Conservation (phyloP, 1,139 yeast species). For the Chernovozyma sophiae-reginae region DNA sequence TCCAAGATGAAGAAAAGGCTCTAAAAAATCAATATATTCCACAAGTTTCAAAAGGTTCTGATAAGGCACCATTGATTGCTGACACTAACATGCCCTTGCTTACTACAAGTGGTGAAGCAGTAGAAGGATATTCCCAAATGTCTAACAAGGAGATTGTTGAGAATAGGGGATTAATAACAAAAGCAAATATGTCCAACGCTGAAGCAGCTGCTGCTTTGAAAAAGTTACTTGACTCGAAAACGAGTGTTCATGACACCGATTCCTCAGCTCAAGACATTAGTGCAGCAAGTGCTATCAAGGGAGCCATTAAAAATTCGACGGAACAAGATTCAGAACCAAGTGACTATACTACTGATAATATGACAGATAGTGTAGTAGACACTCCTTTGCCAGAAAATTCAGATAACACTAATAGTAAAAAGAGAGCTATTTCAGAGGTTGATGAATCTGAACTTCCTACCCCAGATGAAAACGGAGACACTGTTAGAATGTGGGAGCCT, state of each 20-base stretch:
- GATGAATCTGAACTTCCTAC: slow-evolving; percentile 10
- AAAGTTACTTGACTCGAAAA: slow-evolving; percentile 30
- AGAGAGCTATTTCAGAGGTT: slow-evolving; percentile 16
- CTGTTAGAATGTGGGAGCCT: slow-evolving; percentile 74
- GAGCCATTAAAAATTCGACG: slow-evolving; percentile 11
- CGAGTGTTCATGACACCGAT: slow-evolving; percentile 10
- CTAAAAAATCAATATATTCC: slow-evolving; percentile 31
- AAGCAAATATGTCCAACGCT: slow-evolving; percentile 72
- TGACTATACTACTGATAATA: slow-evolving; percentile 8
- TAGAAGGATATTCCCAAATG: slow-evolving; percentile 60
- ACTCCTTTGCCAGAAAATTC: slow-evolving; percentile 5
- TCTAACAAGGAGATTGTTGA: slow-evolving; percentile 71
- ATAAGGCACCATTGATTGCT: slow-evolving; percentile 71
- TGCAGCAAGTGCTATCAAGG: slow-evolving; percentile 40
- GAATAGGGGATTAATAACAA: slow-evolving; percentile 60
- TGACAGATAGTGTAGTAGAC: slow-evolving; percentile 18
- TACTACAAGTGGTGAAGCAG: slow-evolving; percentile 64
- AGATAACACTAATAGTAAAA: slow-evolving; percentile 21
- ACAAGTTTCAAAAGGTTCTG: slow-evolving; percentile 57
- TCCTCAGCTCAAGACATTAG: slow-evolving; percentile 17
- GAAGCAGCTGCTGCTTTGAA: slow-evolving; percentile 67
- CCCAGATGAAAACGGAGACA: slow-evolving; percentile 43
- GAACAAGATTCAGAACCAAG: slow-evolving; percentile 13
- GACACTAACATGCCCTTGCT: slow-evolving; percentile 73
- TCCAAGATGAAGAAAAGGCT: slow-evolving; percentile 38